Base-by-base conservation (phyloP, 2,329 filamentous ascomycete genomes). In the Aspergillus amoenus region DNA sequence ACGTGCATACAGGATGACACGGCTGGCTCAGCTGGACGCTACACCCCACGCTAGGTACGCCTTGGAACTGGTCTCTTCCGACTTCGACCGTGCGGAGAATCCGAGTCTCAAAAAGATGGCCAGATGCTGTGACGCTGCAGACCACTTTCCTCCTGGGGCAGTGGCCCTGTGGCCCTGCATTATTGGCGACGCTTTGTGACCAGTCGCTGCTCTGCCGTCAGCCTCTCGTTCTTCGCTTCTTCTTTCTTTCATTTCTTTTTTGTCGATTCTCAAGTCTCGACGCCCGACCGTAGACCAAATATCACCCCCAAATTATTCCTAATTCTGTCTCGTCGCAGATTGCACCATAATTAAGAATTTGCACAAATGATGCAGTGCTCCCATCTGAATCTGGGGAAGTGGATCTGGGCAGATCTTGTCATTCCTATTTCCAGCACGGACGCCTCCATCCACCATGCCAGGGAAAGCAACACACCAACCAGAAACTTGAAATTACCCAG, bases 11-110 rank as follows among this genome's bases (percentile, higher is more conserved):
- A 58, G 60, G 58, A 63, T 59, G 56, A 60, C 55, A 64, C 58
- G 59, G 59, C 62, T 63, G 56, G 56, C 61, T 65, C 63, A 65
- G 63, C 60, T 65, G 59, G 58, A 61, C 62, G 60, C 63, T 61
- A 61, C 56, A 54, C 60, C 61, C 61, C 63, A 61, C 61, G 61
- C 61, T 42, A 42, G 18, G 15, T 62, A 64, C 63, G 37, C 44
- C 44, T 21, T 45, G n/a, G 32, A 46, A 47, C 18, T 50, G 24
- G 34, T 37, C 52, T 52, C 42, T 50, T 48, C 45, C 47, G 47
- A 47, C 18, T 56, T 49, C 55, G 48, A 57, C 44, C 22, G 27
- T 58, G 43, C 41, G 46, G 44, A 50, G 50, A 53, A 51, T 50
- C 56, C 47, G 56, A 58, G 57, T 58, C 46, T 45, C 55, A 44